Evolutionary conservation across 495 filamentous ascomycete species (phyloP).

Genomic region (Aspergillus leporis): DNA sequence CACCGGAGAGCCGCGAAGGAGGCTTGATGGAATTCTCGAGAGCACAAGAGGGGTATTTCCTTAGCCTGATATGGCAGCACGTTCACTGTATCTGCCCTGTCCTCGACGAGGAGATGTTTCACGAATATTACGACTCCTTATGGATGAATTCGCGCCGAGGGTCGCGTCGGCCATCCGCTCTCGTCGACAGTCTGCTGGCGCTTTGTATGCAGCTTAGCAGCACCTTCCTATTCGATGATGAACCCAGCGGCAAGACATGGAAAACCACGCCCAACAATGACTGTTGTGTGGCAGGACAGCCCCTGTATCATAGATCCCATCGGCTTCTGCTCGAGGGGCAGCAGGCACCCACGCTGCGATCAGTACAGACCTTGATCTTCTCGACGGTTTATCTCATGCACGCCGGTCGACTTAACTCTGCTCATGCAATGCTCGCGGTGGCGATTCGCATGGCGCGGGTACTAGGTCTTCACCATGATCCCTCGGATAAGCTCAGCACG

Average conservation of each 20-base stretch:
- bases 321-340: conserved; percentile 44
- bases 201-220: conserved; percentile 47
- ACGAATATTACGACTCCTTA: conserved; percentile 43
- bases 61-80: conserved; percentile 49
- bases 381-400: conserved; percentile 45
- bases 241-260: not conserved
- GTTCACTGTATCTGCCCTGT: conserved; percentile 40
- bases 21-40: conserved; percentile 11
- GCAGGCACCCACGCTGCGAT: conserved; percentile 51
- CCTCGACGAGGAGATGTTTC: conserved; percentile 47
- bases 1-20: conserved; percentile 28
- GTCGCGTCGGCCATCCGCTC: conserved; percentile 28
- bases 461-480: conserved; percentile 54
- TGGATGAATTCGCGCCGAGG: conserved; percentile 34
- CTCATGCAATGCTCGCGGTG: conserved; percentile 36
- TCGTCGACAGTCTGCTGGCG: conserved; percentile 53
- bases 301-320: conserved; percentile 48
- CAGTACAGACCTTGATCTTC: conserved; percentile 52
- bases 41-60: conserved; percentile 50
- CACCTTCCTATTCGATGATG: not conserved
- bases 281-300: conserved; percentile 45
- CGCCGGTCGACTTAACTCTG: conserved; percentile 53
- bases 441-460: conserved; percentile 50
- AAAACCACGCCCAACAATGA: conserved; percentile 29
- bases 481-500: conserved; percentile 34